Conservation (phyloP, 177 flowering plant species). For the Vitis hybrid region DNA sequence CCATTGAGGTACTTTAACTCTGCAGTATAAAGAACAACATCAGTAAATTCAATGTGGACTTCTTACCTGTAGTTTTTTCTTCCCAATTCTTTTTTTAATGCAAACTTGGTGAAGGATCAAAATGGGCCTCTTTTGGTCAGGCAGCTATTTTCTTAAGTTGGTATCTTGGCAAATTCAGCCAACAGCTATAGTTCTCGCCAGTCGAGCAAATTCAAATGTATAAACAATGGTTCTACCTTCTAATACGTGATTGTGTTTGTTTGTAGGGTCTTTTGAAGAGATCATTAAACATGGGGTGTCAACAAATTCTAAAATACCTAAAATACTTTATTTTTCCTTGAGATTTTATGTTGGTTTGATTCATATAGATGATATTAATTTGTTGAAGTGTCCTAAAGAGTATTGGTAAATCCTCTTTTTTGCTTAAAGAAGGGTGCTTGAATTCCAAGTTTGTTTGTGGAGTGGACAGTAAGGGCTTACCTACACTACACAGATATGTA, state of each 20-base stretch:
- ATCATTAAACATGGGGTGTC: too few relatives aligned
- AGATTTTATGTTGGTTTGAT: not conserved
- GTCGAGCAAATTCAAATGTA: not conserved
- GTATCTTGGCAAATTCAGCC: conserved; percentile 33
- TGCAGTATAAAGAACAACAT: not conserved
- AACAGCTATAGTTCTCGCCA: conserved; percentile 10
- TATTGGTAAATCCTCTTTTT: conserved; percentile 32
- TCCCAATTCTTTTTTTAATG: not conserved
- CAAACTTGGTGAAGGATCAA: conserved; percentile 12
- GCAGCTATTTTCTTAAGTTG: conserved; percentile 29
- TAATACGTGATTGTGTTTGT: too few relatives aligned
- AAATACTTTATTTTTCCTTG: not conserved
- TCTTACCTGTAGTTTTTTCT: not conserved
- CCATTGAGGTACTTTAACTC: too few relatives aligned
- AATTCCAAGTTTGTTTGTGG: conserved; percentile 34
- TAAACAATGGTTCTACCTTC: not conserved
- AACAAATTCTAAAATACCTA: too few relatives aligned
- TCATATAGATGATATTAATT: conserved; percentile 2
- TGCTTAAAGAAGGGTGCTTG: conserved; percentile 34
- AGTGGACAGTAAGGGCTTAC: conserved; percentile 46
- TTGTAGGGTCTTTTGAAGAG: too few relatives aligned
- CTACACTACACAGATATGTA: conserved; percentile 18
- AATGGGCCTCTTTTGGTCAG: conserved; percentile 20
- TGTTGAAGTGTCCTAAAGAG: conserved; percentile 31
- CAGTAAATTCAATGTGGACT: not conserved